Base-by-base conservation (phyloP, 805 yeast genomes). In the Ogataea ganodermae region DNA sequence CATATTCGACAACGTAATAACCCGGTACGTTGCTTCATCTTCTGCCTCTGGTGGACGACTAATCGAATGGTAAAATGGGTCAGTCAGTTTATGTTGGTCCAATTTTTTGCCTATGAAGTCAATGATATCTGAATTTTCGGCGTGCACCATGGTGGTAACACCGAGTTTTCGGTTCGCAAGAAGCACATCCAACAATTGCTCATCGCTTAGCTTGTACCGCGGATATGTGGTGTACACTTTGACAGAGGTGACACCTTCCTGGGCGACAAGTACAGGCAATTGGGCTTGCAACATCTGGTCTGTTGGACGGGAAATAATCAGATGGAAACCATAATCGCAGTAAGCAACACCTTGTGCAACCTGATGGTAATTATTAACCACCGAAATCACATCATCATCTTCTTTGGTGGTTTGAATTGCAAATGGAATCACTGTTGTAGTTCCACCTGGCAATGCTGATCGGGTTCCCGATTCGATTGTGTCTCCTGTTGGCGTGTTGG, bases 11-110 rank as follows among this genome's bases (percentile, higher is more conserved):
- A 75, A 52, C 5, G 72, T 55, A 28, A 75, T 74, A 4, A 74
- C 79, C 37, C 80, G 65, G 51, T 74, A 74, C 2, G 77, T 70
- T 1, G 80, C 80, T 50, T 75, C 80, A 28, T 72, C 77, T 58
- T 75, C 80, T 6, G 75, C 76, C 21, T 66, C 65, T 0, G 65
- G 53, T 5, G 80, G 79, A 38, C 79, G 63, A 4, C 76, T 70
- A 14, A 72, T 63, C 2, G 78, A 68, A 54, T 75, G 80, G 51
- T 69, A 75, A 47, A 54, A 72, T 3, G 80, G 79, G 18, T 69
- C 73, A 1, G 68, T 63, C 51, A 69, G 51, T 3, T 65, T 62
- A 44, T 69, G 65, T 48, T 64, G 61, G 46, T 70, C 70, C 13
- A 75, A 58, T 41, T 71, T 71, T 31, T 70, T 69, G 37, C 56